Base-by-base conservation (phyloP, 345 rosid genomes). In the Moricandia moricandioides region DNA sequence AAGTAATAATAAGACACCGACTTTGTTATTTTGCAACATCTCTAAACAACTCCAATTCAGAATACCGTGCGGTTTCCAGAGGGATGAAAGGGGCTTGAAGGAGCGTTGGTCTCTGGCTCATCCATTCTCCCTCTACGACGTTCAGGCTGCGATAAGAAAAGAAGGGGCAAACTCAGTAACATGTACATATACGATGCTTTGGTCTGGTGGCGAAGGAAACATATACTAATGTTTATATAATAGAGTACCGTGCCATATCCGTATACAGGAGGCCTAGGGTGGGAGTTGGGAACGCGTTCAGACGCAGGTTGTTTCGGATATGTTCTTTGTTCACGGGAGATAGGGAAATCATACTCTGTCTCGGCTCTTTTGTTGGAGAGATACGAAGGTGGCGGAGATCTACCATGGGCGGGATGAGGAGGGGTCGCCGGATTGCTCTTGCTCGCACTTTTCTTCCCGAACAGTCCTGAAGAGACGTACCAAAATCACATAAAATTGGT, bases 241-340 rank as follows among this genome's bases (percentile, higher is more conserved):
- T 27, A 13, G 34, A 56, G 65, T 77, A 77, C 80, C 55, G 80
- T 70, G 62, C 43, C 71, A 24, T 33, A 65, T 31, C 80, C 76
- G 37, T 64, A 12, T 5, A 70, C 43, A 0, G 80, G 80, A 65
- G 80, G 80, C 61, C 80, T 70, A 34, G 67, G 4, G 58, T 77
- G 67, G 40, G 76, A 58, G 76, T 77, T 77, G 16, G 80, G 76
- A 62, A 77, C 14, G 31, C 75, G 80, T 70, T 77, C 80, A 45
- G 80, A 70, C 1, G 75, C 80, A 0, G 80, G 80, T n/a, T 56
- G 80, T 54, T 57, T 70, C 65, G 43, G 47, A 61, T 77, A 56
- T 6, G 54, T 17, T 69, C 47, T 68, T 51, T 16, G 79, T 11
- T 69, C 69, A 52, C 62, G 11, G 43, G 62, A 16, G 33, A 37